Evolutionary conservation across 345 rosid species (phyloP).

Genomic region (Toxicodendron radicans): DNA sequence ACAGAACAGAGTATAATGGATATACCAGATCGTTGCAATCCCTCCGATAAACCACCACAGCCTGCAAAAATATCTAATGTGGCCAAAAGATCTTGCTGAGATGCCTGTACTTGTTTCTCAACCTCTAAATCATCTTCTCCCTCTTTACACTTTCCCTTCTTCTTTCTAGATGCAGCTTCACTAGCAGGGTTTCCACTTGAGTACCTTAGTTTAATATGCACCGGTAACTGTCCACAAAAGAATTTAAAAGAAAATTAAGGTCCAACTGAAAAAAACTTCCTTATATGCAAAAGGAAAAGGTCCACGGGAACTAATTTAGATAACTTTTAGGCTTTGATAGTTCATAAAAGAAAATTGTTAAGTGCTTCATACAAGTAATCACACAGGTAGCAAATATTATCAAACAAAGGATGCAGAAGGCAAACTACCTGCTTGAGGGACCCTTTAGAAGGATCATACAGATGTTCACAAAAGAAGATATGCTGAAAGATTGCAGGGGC

Average conservation of each 20-base stretch:
- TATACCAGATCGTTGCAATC: conserved; percentile 64
- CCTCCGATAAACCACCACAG: conserved; percentile 82
- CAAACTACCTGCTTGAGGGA: conserved; percentile 65
- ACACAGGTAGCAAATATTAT: background rate
- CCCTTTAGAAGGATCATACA: conserved; percentile 70
- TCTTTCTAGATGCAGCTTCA: conserved; percentile 57
- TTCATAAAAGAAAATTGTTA: too few species aligned
- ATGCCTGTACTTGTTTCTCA: conserved; percentile 38
- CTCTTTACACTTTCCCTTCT: conserved; percentile 73
- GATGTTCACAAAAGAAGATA: conserved; percentile 77
- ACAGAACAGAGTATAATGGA: background rate
- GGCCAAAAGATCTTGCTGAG: conserved; percentile 40
- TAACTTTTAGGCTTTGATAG: background rate
- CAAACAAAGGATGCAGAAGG: conserved; percentile 2
- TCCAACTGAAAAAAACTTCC: background rate
- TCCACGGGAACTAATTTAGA: background rate
- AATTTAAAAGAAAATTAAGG: conserved; percentile 12
- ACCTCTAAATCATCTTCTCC: conserved; percentile 40
- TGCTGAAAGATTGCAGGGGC: conserved; percentile 56
- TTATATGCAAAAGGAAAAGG: background rate
- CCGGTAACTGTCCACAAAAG: conserved; percentile 53
- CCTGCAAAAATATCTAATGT: conserved; percentile 87
- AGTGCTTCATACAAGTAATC: background rate
- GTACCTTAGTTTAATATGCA: conserved; percentile 48
- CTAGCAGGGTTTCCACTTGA: conserved; percentile 37